Conservation (phyloP, 2,329 filamentous ascomycete genomes). For the Trichophyton simii region DNA sequence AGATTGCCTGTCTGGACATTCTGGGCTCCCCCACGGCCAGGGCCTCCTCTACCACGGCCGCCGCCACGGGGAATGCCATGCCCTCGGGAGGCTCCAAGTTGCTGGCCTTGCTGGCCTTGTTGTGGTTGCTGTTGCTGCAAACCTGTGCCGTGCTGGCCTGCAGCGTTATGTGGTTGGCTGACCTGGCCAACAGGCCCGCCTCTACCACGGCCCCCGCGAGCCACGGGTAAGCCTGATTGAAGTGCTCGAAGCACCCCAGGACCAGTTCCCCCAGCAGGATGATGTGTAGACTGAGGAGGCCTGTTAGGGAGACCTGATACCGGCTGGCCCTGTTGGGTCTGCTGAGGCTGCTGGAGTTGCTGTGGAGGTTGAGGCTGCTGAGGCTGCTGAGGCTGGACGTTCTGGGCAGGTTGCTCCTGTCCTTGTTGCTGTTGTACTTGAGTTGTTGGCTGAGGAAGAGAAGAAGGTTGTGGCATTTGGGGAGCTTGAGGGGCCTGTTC, state of each 20-base stretch:
- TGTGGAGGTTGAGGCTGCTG: constrained; percentile 10
- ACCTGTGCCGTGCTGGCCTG: constrained; percentile 16
- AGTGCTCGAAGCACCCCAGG: constrained; percentile 31
- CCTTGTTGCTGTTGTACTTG: constrained; percentile 10
- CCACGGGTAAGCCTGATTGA: constrained; percentile 35
- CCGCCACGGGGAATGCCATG: constrained; percentile 32
- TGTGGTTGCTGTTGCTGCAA: constrained; percentile 20
- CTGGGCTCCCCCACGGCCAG: constrained; percentile 32
- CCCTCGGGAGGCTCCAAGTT: constrained; percentile 23
- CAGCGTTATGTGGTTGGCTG: constrained; percentile 23
- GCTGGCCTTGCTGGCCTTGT: constrained; percentile 22
- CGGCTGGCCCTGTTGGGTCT: constrained; percentile 19
- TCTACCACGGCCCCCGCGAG: constrained; percentile 29
- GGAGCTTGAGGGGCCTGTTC: constrained; percentile 4
- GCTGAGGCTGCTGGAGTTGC: constrained; percentile 13
- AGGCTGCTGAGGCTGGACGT: constrained; percentile 5
- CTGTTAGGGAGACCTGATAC: constrained; percentile 16
- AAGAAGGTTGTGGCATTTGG: not conserved
- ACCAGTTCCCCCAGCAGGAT: constrained; percentile 23
- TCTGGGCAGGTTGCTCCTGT: not conserved
- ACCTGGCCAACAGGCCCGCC: constrained; percentile 17
- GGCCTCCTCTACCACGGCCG: constrained; percentile 30
- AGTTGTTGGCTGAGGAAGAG: not conserved
- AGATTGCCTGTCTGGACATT: constrained; percentile 30
- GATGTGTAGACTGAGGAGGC: constrained; percentile 14